A percentile compares a stretch with the other conserved stretches of the same genome.
Conservation (phyloP, 108 stramenopile species). For the Bacterosira constricta region DNA sequence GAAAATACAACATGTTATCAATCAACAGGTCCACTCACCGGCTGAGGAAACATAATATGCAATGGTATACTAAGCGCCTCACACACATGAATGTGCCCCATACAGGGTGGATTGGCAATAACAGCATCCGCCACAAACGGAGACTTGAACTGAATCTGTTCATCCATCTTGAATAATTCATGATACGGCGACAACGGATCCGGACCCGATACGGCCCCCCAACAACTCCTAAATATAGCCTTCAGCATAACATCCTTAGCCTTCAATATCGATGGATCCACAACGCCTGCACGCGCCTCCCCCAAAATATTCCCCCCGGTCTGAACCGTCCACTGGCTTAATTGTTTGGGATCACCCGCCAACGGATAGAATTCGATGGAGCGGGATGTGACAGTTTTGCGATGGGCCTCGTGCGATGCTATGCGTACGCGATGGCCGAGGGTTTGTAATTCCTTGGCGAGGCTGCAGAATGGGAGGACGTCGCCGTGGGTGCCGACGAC, state of each 20-base stretch:
- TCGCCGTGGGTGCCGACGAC: conserved; percentile 71
- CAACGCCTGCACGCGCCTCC: conserved; percentile 32
- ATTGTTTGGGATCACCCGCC: conserved; percentile 77
- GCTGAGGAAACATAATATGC: conserved; percentile 90
- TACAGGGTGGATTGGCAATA: conserved; percentile 80
- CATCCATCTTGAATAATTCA: conserved; percentile 32
- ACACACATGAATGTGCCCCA: conserved; percentile 84
- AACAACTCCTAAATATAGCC: conserved; percentile 60
- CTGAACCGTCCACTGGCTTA: conserved; percentile 65
- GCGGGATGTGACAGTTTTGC: conserved; percentile 50
- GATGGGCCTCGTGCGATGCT: conserved; percentile 67
- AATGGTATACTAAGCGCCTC: conserved; percentile 83
- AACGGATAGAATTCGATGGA: conserved; percentile 82
- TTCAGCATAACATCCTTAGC: conserved; percentile 67
- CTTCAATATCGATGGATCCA: conserved; percentile 46
- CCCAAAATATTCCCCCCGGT: conserved; percentile 67
- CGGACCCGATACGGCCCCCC: conserved; percentile 69
- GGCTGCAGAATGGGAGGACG: conserved; percentile 61
- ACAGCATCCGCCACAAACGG: conserved; percentile 81
- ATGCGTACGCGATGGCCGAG: conserved; percentile 72
- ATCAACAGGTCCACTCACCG: no score
- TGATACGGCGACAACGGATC: conserved; percentile 50
- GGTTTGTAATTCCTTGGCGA: conserved; percentile 53
- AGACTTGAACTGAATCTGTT: background rate
- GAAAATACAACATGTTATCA: no score